Evolutionary conservation across 306 rosid species (phyloP).

Genomic region (Senna tora): DNA sequence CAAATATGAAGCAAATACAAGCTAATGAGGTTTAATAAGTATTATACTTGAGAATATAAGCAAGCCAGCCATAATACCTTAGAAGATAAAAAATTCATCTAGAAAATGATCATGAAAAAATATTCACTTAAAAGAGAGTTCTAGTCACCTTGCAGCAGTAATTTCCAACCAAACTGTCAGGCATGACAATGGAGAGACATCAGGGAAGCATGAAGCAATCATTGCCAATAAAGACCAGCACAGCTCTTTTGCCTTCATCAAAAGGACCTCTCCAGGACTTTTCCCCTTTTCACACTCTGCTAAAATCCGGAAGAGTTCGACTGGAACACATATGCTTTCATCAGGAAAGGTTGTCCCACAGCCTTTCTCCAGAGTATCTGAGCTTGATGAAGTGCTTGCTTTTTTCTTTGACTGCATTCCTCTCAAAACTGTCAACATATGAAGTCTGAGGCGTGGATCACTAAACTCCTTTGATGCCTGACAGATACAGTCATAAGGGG

Average conservation of each 20-base stretch:
- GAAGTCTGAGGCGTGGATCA: slow-evolving; percentile 83
- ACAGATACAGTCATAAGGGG: slow-evolving; percentile 36
- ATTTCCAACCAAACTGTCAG: slow-evolving; percentile 94
- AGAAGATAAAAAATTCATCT: slow-evolving; percentile 16
- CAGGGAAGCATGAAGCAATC: slow-evolving; percentile 93
- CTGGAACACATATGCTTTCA: slow-evolving; percentile 69
- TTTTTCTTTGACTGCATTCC: slow-evolving; percentile 81
- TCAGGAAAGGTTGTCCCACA: slow-evolving; percentile 58
- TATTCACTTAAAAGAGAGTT: slow-evolving; percentile 38
- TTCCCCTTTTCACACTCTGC: slow-evolving; percentile 84
- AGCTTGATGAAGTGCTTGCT: slow-evolving; percentile 58
- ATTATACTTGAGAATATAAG: not conserved
- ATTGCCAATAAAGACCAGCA: slow-evolving; percentile 96
- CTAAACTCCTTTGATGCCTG: slow-evolving; percentile 95
- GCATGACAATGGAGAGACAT: slow-evolving; percentile 88
- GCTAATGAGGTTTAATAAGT: slow-evolving; percentile 37
- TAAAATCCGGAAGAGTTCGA: slow-evolving; percentile 86
- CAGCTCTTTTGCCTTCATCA: slow-evolving; percentile 88
- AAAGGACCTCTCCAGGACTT: slow-evolving; percentile 81
- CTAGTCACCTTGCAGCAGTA: slow-evolving; percentile 88
- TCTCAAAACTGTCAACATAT: slow-evolving; percentile 83
- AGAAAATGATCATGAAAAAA: slow-evolving; percentile 39
- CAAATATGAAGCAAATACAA: slow-evolving; percentile 30
- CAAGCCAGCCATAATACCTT: slow-evolving; percentile 3
- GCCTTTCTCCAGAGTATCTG: slow-evolving; percentile 62